These are phyloP conservation scores for Diaporthe aspalathi DNA, from an alignment of 2,329 filamentous ascomycete species.

Conservation along the genomic window DNA sequence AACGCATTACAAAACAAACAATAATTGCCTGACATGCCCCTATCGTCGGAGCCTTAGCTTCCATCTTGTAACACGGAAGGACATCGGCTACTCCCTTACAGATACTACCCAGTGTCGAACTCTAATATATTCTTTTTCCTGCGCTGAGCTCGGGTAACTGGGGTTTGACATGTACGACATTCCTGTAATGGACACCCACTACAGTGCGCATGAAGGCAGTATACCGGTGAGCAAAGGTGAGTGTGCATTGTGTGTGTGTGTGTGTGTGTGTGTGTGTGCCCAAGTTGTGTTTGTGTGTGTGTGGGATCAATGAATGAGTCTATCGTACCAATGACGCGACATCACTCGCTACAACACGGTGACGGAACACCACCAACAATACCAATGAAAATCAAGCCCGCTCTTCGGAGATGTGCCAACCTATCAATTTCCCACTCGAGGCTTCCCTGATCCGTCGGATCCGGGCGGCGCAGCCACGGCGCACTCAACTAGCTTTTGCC, in stretches of 20 bases:
- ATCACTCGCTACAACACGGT: conserved; percentile 21
- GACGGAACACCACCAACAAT: neutral
- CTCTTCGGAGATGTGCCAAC: neutral
- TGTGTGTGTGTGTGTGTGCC: too few species aligned
- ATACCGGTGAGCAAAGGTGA: too few species aligned
- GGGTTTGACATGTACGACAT: conserved; percentile 24
- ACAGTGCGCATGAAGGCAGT: conserved; percentile 18
- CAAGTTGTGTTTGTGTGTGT: too few species aligned
- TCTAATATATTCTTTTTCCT: neutral
- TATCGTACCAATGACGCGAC: neutral
- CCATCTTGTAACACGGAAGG: conserved; percentile 20
- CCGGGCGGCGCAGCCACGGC: neutral
- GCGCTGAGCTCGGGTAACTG: conserved; percentile 6
- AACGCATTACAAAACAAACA: conserved; percentile 5
- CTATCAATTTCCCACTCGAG: too few species aligned
- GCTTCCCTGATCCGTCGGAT: neutral
- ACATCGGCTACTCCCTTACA: conserved; percentile 22
- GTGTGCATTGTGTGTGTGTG: too few species aligned
- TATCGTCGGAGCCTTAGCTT: conserved; percentile 20
- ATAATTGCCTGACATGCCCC: neutral
- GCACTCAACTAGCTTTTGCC: neutral
- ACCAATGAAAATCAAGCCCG: neutral
- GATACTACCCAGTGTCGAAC: conserved; percentile 17
- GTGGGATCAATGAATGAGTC: neutral
- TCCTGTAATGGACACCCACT: neutral